These are phyloP conservation scores for Ophiostoma pallidulum DNA, from an alignment of 2,329 filamentous ascomycete genomes.

Conservation along the genomic window DNA sequence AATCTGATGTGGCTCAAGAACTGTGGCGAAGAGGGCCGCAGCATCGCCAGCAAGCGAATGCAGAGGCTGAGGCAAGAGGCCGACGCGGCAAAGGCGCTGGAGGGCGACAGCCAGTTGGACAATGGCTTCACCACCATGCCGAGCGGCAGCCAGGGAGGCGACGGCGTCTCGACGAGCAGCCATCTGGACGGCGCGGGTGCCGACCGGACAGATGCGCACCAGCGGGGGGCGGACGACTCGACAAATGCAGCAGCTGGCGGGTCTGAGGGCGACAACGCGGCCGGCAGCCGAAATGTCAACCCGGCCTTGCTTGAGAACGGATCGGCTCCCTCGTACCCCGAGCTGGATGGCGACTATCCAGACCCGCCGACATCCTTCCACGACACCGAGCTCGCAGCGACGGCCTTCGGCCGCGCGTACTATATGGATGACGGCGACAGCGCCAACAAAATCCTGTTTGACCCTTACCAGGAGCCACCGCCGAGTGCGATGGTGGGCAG, in stretches of 20 bases:
- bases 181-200: background rate
- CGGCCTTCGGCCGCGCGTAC: conserved; percentile 47
- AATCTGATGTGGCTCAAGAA: conserved; percentile 75
- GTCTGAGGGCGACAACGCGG: too few species aligned
- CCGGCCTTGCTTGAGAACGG: conserved; percentile 18
- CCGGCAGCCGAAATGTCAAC: too few species aligned
- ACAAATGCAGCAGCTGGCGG: too few species aligned
- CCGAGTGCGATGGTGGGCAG: conserved; percentile 33
- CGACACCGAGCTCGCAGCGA: conserved; percentile 18
- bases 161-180: too few species aligned
- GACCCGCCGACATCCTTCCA: conserved; percentile 20
- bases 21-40: conserved; percentile 47
- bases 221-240: too few species aligned
- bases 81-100: conserved; percentile 47
- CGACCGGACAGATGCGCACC: background rate
- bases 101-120: conserved; percentile 18
- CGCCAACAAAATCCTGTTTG: conserved; percentile 49
- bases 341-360: conserved; percentile 17
- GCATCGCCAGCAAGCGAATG: conserved; percentile 48
- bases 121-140: background rate
- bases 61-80: conserved; percentile 46
- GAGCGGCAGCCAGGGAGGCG: background rate
- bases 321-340: background rate
- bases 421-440: conserved; percentile 52
- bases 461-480: conserved; percentile 46